Conservation (phyloP, 2,329 filamentous ascomycete species). For the Nigrospora sphaerica region DNA sequence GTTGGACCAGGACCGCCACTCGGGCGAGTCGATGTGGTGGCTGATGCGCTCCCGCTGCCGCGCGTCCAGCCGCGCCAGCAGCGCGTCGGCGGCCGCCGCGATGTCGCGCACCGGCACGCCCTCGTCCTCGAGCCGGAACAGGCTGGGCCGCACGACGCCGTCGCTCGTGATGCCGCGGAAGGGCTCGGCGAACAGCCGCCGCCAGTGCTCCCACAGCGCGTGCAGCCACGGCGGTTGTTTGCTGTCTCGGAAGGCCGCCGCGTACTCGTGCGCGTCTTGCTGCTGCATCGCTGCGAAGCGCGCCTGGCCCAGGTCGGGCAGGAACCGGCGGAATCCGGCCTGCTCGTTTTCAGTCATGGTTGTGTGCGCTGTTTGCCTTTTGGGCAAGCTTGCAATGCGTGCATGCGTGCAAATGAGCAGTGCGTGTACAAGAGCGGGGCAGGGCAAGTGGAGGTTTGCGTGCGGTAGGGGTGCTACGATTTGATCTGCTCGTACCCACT, state of each 20-base stretch:
- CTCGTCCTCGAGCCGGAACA: slow-evolving; percentile 58
- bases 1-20: slow-evolving; percentile 63
- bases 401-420: too few relatives aligned
- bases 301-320: too few relatives aligned
- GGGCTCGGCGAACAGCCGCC: slow-evolving; percentile 53
- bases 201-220: slow-evolving; percentile 52
- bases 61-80: slow-evolving; percentile 30
- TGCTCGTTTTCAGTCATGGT: too few relatives aligned
- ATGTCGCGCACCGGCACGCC: slow-evolving; percentile 51
- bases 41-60: slow-evolving; percentile 43
- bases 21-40: slow-evolving; percentile 56
- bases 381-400: too few relatives aligned
- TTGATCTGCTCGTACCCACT: too few relatives aligned
- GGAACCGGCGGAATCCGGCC: too few relatives aligned
- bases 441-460: too few relatives aligned
- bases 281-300: too few relatives aligned
- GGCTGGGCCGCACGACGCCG: slow-evolving; percentile 39
- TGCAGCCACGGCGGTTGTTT: slow-evolving; percentile 60
- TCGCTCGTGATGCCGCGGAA: slow-evolving; percentile 65
- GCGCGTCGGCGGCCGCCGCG: slow-evolving; percentile 38
- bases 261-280: too few relatives aligned
- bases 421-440: too few relatives aligned
- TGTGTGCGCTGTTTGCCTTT: too few relatives aligned
- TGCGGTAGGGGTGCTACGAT: too few relatives aligned
- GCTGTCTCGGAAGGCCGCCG: background rate